Evolutionary conservation across 2,329 filamentous ascomycete genomes (phyloP).

Genomic region (Alternaria viburni): DNA sequence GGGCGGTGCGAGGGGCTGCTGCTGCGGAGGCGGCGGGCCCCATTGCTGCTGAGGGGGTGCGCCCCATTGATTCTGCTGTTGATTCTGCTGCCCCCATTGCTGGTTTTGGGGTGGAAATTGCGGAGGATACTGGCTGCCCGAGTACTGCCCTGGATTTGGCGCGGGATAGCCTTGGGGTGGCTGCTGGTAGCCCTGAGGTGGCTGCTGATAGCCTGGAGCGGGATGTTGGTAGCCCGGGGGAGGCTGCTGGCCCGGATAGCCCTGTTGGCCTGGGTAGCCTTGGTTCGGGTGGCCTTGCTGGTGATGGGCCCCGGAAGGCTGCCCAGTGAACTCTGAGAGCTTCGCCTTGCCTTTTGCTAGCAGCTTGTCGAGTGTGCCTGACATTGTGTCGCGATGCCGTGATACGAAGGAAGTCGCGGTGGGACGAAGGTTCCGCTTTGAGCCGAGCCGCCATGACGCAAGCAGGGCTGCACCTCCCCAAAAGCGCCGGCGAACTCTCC

Average conservation of each 20-base stretch:
- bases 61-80: constrained; percentile 20
- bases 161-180: constrained; percentile 6
- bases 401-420: neutral
- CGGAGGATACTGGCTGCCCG: constrained; percentile 27
- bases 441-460: constrained; percentile 18
- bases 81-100: constrained; percentile 12
- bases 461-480: neutral
- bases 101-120: constrained; percentile 29
- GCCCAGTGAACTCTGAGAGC: constrained; percentile 39
- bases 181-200: constrained; percentile 24
- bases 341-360: constrained; percentile 48
- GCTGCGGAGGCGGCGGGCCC: constrained; percentile 31
- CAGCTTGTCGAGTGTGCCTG: constrained; percentile 39
- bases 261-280: constrained; percentile 23
- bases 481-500: neutral
- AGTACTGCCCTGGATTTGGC: constrained; percentile 22
- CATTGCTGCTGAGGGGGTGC: constrained; percentile 25
- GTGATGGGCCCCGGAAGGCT: constrained; percentile 25
- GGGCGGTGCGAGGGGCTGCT: constrained; percentile 35
- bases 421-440: constrained; percentile 6
- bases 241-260: constrained; percentile 19
- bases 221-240: constrained; percentile 6
- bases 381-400: constrained; percentile 27
- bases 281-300: constrained; percentile 27
- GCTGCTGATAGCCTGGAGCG: constrained; percentile 25